Conservation (phyloP, 2,329 filamentous ascomycete species). For the Didymella sp. region DNA sequence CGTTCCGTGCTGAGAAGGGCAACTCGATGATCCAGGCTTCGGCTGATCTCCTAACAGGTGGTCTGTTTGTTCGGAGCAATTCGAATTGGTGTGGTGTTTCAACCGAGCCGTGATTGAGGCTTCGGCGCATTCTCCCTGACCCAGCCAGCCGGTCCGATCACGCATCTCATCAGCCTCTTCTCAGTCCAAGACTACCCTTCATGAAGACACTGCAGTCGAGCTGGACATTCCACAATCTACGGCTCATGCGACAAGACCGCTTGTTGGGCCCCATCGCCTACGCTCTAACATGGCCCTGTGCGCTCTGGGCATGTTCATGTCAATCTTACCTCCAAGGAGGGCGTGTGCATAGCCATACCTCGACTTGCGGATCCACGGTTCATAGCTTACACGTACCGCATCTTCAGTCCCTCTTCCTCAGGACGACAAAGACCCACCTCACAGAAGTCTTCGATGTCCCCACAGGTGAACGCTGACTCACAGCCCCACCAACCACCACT, state of each 20-base stretch:
- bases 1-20: slow-evolving; percentile 14
- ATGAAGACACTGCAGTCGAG: background rate
- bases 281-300: background rate
- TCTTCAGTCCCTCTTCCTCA: background rate
- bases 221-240: background rate
- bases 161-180: background rate
- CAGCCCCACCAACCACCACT: slow-evolving; percentile 1
- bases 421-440: background rate
- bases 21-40: slow-evolving; percentile 11
- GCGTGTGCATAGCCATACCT: background rate
- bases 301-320: background rate
- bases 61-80: background rate
- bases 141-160: slow-evolving; percentile 2
- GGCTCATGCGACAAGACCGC: background rate
- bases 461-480: background rate
- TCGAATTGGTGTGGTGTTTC: slow-evolving; percentile 6
- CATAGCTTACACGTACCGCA: background rate
- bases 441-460: background rate
- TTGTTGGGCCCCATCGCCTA: background rate
- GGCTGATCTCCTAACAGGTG: slow-evolving; percentile 1
- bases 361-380: background rate
- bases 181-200: background rate
- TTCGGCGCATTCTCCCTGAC: slow-evolving; percentile 1
- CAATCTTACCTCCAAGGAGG: background rate
- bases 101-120: slow-evolving; percentile 1